Evolutionary conservation across 2,329 filamentous ascomycete genomes (phyloP), one percentile per base, ranked within the genome.

Genomic region (Fusarium drepaniforme): DNA sequence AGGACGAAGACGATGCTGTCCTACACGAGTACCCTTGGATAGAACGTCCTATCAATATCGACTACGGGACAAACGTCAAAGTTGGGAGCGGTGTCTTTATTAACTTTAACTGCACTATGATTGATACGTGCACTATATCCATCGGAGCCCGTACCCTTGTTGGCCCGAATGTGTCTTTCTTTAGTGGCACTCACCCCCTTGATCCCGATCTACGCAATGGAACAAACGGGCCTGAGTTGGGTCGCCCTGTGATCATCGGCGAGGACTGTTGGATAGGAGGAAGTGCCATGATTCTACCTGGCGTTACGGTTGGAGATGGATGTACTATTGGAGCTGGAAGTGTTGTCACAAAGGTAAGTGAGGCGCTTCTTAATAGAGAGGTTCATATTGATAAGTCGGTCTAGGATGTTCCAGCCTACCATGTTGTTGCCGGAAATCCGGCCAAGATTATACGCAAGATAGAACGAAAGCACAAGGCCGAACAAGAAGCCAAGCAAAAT

Each of bases 211-310:
- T 96, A 7, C 90, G 95, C 35, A 93, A 96, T 78, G 94, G 95
- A 1, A 92, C 89, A 1, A 86, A 89, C 16, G 95, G 95, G 0
- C 94, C 94, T 0, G 95, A 98, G 82, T 79, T 85, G 11, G 95
- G 94, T 1, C 91, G 90, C 75, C 90, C 93, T 12, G 94, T 98
- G 71, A 88, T 86, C 38, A 91, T 97, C 64, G 94, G 92, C 0
- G 92, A 95, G 74, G 95, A 97, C 84, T 94, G 93, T 83, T 95
- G 94, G 94, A 83, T 96, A 35, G 93, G 92, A 1, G 93, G 93
- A 0, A 92, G 92, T 78, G 91, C 91, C 7, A 90, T 87, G 25
- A 89, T 97, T 21, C 84, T 96, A 51, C 91, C 94, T 0, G 95
- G 95, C 0, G 91, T 97, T 28, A 96, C 89, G 1, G 93, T 97